Evolutionary conservation across 495 filamentous ascomycete species (phyloP), one percentile per base, ranked within the genome.

Genomic region (Hamigera avellanea): DNA sequence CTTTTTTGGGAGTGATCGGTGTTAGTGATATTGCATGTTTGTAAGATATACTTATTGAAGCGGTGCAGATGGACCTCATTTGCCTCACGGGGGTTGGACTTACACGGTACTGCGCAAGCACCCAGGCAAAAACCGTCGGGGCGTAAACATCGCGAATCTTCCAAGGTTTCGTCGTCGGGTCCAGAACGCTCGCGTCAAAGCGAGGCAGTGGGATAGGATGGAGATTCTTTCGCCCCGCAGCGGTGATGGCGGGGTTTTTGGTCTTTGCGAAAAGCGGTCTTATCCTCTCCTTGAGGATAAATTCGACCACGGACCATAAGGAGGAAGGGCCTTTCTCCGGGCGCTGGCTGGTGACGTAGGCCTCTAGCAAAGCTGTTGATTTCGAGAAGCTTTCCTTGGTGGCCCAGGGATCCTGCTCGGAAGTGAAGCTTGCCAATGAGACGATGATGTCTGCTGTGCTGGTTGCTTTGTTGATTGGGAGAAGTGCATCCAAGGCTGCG

Each of bases 191-290:
- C 19, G 54, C 43, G 28, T 70, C 64, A 19, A 64, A 66, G 0
- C 60, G 50, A 35, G 41, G 59, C 43, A 41, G 52, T 44, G 52
- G 59, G 37, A 59, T 40, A 10, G 69, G 63, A 39, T 75, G 60
- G 36, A 72, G 66, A 28, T 75, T 69, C 57, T 76, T 79, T 26
- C 80, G 61, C 28, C 77, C 75, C 6, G 69, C 64, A 2, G 67
- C 51, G 0, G 81, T 85, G 41, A 86, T 65, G n/a, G 70, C 62
- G 0, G 67, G 50, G 8, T 78, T 75, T 32, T 66, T 71, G n/a
- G 75, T 71, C 38, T 70, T 73, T n/a, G 72, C 69, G 49, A 86
- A 88, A 1, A 81, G 61, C n/a, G 80, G 78, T 14, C 72, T 73
- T n/a, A 88, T 61, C 34, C 56, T 54, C 3, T 55, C 46, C 25